Evolutionary conservation across 2,329 filamentous ascomycete species (phyloP), one percentile per base, ranked within the genome.

Genomic region (Aspergillus novofumigatus): DNA sequence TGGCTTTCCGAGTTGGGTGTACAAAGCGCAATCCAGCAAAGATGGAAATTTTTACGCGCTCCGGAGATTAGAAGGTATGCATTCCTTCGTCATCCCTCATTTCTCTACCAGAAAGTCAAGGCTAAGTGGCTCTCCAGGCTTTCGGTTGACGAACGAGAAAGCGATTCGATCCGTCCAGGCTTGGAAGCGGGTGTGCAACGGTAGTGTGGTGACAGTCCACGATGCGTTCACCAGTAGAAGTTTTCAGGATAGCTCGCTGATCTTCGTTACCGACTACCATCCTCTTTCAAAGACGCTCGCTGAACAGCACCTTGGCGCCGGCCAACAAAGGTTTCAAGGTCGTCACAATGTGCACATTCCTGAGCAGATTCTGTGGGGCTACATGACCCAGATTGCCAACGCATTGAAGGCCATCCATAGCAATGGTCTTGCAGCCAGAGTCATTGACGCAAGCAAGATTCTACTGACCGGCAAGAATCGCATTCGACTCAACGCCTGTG

Each of bases 221-320:
- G 92, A 97, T 74, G 91, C 91, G 0, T 99, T 99, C 68, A 99
- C 94, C 0, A 95, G 91, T 11, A 83, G 92, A 59, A 90, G 89
- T 26, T 99, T 99, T 73, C 91, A 91, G 55, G 94, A 97, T 72
- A 96, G 91, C 74, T 97, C 94, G 3, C 82, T 99, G 54, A 89
- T 99, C 51, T 89, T 99, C 67, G 92, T 96, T 25, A 94, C 91
- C 60, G 91, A 96, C 72, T 99, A 96, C 69, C 90, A 94, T 68
- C 93, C 94, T 1, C 81, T 94, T 21, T 91, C 93, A 2, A 95
- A 94, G 74, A 96, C 93, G 0, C 82, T 99, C 25, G 85, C 88
- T 35, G 93, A 97, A 68, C 85, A 90, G 66, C 90, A 97, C 55
- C 63, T 79, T 50, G 72, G 72, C 44, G 68, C 69, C 44, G 71